These are phyloP conservation scores for Cyclotella atomus DNA, from an alignment of 108 stramenopile genomes.

Conservation along the genomic window DNA sequence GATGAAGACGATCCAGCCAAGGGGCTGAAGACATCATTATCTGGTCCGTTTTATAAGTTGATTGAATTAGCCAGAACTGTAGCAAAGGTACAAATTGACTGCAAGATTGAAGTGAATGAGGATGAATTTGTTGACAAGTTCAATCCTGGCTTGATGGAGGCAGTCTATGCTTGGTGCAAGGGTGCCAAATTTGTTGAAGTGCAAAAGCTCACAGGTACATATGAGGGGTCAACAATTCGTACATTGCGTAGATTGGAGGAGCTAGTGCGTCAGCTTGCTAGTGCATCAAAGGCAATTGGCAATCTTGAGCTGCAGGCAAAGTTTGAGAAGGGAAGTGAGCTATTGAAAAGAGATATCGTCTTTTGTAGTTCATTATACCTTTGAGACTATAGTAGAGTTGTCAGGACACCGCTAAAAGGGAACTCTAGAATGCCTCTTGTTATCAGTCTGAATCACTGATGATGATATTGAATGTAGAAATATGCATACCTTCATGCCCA, in stretches of 20 bases:
- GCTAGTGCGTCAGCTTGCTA: conserved; percentile 94
- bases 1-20: conserved; percentile 82
- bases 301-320: conserved; percentile 92
- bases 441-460: too few relatives aligned
- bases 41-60: conserved; percentile 81
- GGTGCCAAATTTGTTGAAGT: conserved; percentile 98
- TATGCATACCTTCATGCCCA: too few relatives aligned
- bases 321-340: conserved; percentile 93
- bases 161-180: conserved; percentile 96
- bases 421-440: too few relatives aligned
- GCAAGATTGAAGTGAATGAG: conserved; percentile 90
- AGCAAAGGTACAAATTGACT: conserved; percentile 84
- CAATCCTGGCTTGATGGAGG: conserved; percentile 97
- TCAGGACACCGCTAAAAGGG: too few relatives aligned
- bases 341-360: conserved; percentile 97
- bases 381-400: conserved; percentile 41
- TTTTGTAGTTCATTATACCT: conserved; percentile 96
- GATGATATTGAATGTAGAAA: too few relatives aligned
- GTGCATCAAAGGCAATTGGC: conserved; percentile 93
- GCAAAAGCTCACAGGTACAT: conserved; percentile 93
- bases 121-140: conserved; percentile 89
- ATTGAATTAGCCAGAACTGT: conserved; percentile 86
- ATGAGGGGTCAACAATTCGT: conserved; percentile 98
- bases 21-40: conserved; percentile 75
- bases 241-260: conserved; percentile 96